Percentiles rank a stretch among this genome's conserved stretches.
Evolutionary conservation across 345 rosid genomes (phyloP).

Genomic region (Dipteronia dyeriana): DNA sequence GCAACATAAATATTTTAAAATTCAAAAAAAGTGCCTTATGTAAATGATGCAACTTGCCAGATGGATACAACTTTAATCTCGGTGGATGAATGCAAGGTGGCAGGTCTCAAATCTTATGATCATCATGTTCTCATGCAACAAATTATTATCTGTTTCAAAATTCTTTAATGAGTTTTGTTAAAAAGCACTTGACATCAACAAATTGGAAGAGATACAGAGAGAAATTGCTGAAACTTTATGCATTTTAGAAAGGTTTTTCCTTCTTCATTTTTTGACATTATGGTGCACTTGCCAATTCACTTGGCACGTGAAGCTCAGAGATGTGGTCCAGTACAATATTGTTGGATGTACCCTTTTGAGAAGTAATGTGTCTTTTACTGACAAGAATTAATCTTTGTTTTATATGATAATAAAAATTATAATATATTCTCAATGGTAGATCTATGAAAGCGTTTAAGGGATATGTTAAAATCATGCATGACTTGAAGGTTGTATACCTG

Average conservation of each 20-base stretch:
- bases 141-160: background rate
- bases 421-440: too few species aligned
- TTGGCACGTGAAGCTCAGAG: background rate
- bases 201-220: background rate
- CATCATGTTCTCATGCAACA: background rate
- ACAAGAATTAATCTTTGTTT: too few species aligned
- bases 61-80: background rate
- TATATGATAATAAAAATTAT: too few species aligned
- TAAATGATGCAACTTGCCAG: background rate
- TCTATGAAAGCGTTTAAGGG: too few species aligned
- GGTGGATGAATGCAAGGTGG: background rate
- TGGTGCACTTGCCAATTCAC: background rate
- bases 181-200: background rate
- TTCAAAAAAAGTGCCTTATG: too few species aligned
- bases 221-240: too few species aligned
- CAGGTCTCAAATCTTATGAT: background rate
- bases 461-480: too few species aligned
- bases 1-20: too few species aligned
- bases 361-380: too few species aligned
- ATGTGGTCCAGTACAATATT: background rate
- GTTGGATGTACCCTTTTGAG: background rate
- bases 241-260: background rate
- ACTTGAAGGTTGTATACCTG: too few species aligned
- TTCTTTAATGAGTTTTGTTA: too few species aligned
- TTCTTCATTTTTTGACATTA: background rate